Conservation (phyloP, 257 asterid species). For the Paraleonurus japonicus region DNA sequence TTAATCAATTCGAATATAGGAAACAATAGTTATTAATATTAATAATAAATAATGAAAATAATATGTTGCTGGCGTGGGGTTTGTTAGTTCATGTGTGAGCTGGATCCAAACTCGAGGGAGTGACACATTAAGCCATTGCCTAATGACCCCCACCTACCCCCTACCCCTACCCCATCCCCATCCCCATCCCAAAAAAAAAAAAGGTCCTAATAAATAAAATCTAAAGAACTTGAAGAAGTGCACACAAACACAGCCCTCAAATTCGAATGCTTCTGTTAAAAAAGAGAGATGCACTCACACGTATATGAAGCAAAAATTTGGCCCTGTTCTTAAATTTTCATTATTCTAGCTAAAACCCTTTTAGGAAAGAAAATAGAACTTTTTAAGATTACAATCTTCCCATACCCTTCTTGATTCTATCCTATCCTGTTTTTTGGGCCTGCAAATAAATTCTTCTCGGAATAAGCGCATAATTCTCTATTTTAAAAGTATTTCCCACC, state of each 20-base stretch:
- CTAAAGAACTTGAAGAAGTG: no score
- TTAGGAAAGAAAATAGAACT: not conserved
- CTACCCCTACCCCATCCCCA: not conserved
- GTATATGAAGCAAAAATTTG: conserved; percentile 19
- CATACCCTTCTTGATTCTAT: conserved; percentile 1
- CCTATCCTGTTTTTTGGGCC: conserved; percentile 17
- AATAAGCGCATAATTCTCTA: not conserved
- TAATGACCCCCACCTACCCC: no score
- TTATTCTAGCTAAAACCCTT: conserved; percentile 14
- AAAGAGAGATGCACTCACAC: conserved; percentile 1
- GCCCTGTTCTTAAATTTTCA: not conserved
- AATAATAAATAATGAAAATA: not conserved
- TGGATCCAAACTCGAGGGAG: conserved; percentile 59
- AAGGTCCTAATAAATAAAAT: conserved; percentile 17
- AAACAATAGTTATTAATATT: not conserved
- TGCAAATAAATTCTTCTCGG: conserved; percentile 19
- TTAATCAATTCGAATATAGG: no score
- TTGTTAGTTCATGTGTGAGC: conserved; percentile 47
- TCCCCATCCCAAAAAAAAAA: not conserved
- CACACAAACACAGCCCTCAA: conserved; percentile 4
- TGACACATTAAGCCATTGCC: conserved; percentile 33
- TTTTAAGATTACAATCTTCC: conserved; percentile 17
- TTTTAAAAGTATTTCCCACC: conserved; percentile 8
- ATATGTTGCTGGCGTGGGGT: conserved; percentile 53
- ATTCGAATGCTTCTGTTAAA: conserved; percentile 18